Conservation (phyloP, 2,329 filamentous ascomycete genomes). For the Diaporthe citrichinensis region DNA sequence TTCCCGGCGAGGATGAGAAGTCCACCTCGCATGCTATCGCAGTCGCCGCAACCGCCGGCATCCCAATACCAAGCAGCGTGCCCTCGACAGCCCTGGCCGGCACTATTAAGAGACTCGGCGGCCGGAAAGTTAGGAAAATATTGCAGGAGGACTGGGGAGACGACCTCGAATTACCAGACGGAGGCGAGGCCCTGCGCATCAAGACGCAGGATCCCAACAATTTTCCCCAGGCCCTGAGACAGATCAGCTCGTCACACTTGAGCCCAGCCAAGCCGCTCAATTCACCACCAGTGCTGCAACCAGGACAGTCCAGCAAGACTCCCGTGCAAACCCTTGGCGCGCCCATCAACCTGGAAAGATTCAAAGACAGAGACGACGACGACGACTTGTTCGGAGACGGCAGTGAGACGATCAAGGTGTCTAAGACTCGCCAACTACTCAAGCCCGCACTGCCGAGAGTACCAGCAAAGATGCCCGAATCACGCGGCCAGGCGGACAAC, state of each 20-base stretch:
- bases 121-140: constrained; percentile 78
- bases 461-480: constrained; percentile 44
- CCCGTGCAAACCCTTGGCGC: constrained; percentile 51
- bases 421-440: constrained; percentile 71
- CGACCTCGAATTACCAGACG: constrained; percentile 78
- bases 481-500: constrained; percentile 61
- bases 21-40: constrained; percentile 89
- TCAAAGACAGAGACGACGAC: constrained; percentile 73
- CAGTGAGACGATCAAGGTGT: constrained; percentile 76
- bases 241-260: constrained; percentile 69
- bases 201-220: constrained; percentile 72
- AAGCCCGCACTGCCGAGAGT: constrained; percentile 69
- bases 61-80: constrained; percentile 89
- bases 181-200: constrained; percentile 72
- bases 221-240: constrained; percentile 78
- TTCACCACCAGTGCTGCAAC: constrained; percentile 43
- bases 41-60: constrained; percentile 88
- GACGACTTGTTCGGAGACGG: constrained; percentile 76
- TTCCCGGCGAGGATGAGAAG: constrained; percentile 87
- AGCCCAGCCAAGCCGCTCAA: constrained; percentile 65
- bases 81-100: constrained; percentile 92
- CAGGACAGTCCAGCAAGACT: constrained; percentile 36
- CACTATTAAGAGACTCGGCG: constrained; percentile 90
- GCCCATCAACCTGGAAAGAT: constrained; percentile 73
- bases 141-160: constrained; percentile 87